Base-by-base conservation (phyloP, 148 eudicot genomes). In the Bassia scoparia region DNA sequence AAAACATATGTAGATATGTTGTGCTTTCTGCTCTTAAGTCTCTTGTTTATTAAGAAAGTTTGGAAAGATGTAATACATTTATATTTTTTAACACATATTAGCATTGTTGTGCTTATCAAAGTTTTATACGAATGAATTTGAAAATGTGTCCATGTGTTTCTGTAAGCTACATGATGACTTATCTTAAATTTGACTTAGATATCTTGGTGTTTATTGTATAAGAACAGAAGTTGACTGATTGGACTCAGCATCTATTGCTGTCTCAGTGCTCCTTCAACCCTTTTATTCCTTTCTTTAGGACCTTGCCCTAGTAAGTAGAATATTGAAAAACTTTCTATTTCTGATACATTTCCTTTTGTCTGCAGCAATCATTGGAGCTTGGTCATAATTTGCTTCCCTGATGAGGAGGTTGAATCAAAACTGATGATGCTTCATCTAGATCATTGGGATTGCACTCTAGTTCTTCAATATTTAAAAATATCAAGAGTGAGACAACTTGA, bases 351-450 rank as follows among this genome's bases (percentile, higher is more conserved):
- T 27, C 24, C 2, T 16, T 68, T n/a, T 70, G 61, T 58, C 63
- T 79, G 69, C 89, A 96, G 99, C 67, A 83, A 74, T 61, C 99
- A 96, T 74, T 96, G 99, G 99, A 96, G 99, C 86, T 89, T 96
- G 88, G 89, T 84, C 52, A 90, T 92, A 38, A 83, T 96, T 55
- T 92, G 92, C 83, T 85, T 92, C 68, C 93, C 92, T 30, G 87
- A 86, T n/a, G n/a, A 87, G 75, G 89, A 83, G 76, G 96, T 83
- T 78, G 85, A 84, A 27, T 81, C 83, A 10, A 94, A n/a, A 48
- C 89, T 84, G 5, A 69, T n/a, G 67, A 68, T 95, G 65, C 99
- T 95, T 82, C 99, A 95, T 85, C 79, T 92, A 78, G 99, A 95
- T 85, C 99, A 13, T 76, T 92, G 80, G 89, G 90, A 74, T 73